Evolutionary conservation across 768 basidiomycete species (phyloP).

Genomic region (Phanerochaete sordida): DNA sequence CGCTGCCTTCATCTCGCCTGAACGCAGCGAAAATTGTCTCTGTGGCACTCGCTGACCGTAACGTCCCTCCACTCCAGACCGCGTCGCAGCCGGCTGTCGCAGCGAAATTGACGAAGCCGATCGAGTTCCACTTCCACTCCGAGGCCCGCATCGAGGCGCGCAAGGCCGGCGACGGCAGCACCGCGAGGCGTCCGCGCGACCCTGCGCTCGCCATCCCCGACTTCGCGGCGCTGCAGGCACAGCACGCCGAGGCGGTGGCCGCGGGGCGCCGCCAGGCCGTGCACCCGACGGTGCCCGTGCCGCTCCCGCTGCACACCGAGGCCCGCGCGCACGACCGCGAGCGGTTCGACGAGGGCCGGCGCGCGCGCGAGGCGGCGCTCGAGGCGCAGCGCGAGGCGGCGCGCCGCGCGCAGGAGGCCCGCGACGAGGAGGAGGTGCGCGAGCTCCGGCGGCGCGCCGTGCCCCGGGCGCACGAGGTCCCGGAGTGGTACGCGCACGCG

Average conservation of each 20-base stretch:
- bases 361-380: constrained; percentile 53
- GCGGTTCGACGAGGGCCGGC: constrained; percentile 56
- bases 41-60: neutral
- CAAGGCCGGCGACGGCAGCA: constrained; percentile 23
- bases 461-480: constrained; percentile 67
- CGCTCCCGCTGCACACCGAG: constrained; percentile 50
- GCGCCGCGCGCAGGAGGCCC: constrained; percentile 43
- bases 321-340: constrained; percentile 57
- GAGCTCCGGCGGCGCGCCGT: constrained; percentile 62
- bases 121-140: constrained; percentile 50
- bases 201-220: constrained; percentile 42
- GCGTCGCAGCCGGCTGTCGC: constrained; percentile 5
- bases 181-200: constrained; percentile 7
- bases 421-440: constrained; percentile 58
- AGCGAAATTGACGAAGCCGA: constrained; percentile 32
- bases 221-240: constrained; percentile 32
- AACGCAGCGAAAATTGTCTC: neutral
- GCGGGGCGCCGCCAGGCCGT: constrained; percentile 42
- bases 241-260: constrained; percentile 26
- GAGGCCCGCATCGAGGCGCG: constrained; percentile 49
- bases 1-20: neutral
- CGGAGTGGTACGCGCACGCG: constrained; percentile 73
- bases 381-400: constrained; percentile 44
- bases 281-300: constrained; percentile 44
- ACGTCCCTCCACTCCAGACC: neutral